Percentiles rank a stretch among this genome's conserved stretches.
phyloP scores from a whole-genome alignment of 176 grass and related monocot genomes.

The Carex myosuroides region DNA sequence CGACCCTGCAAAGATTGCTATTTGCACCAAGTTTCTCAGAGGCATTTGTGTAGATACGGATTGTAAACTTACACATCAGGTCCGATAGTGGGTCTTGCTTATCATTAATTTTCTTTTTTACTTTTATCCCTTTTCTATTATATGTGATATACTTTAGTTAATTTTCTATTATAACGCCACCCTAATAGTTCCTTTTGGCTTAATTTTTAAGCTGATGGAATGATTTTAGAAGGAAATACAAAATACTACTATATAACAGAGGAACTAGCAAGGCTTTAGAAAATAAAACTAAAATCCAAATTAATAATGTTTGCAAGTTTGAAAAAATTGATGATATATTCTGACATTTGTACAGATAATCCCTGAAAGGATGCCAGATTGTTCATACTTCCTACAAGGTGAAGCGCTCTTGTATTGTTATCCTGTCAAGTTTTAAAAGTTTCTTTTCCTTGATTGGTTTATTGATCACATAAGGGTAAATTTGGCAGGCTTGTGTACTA shows the following conservation, averaged over 20 bases:
- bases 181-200: not conserved
- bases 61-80: constrained; percentile 97
- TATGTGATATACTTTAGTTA: constrained; percentile 7
- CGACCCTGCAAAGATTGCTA: constrained; percentile 83
- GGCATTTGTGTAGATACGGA: constrained; percentile 65
- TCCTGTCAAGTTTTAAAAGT: not conserved
- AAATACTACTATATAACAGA: not conserved
- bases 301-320: not conserved
- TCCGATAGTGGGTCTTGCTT: constrained; percentile 42
- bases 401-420: constrained; percentile 16
- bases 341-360: constrained; percentile 47
- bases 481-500: constrained; percentile 75
- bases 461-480: constrained; percentile 29
- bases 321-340: not conserved
- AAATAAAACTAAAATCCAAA: not conserved
- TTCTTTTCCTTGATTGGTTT: not conserved
- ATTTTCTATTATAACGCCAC: not conserved
- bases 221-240: not conserved
- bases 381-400: constrained; percentile 96
- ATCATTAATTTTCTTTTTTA: constrained; percentile 5
- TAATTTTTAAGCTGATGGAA: constrained; percentile 6
- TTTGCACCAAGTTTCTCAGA: constrained; percentile 97
- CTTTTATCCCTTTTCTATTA: constrained; percentile 29
- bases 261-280: not conserved
- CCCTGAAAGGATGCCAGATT: constrained; percentile 97